Evolutionary conservation across 352 stramenopile genomes (phyloP).

Genomic region (Phytophthora agathidicida): DNA sequence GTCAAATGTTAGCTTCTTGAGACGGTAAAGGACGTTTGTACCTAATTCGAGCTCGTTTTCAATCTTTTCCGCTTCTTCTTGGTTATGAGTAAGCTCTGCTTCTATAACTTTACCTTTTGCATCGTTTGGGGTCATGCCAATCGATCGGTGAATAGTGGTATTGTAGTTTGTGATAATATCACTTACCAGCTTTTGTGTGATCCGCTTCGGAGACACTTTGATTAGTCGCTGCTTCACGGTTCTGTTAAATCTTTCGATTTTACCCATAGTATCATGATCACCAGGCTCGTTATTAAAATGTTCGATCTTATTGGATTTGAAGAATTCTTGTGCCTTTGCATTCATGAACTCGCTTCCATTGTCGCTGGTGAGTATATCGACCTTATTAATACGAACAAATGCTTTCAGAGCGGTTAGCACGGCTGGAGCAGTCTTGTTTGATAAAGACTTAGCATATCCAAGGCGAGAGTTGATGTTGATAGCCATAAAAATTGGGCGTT

Average conservation of each 20-base stretch:
- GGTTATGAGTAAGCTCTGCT: slow-evolving; percentile 29
- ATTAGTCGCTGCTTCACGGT: slow-evolving; percentile 33
- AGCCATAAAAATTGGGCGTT: slow-evolving; percentile 22
- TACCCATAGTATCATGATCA: too few species aligned
- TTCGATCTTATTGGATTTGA: too few species aligned
- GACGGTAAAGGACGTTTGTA: slow-evolving; percentile 16
- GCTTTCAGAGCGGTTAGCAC: slow-evolving; percentile 32
- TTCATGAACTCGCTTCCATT: too few species aligned
- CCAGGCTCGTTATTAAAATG: too few species aligned
- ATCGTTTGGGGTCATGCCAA: slow-evolving; percentile 29
- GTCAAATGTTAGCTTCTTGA: slow-evolving; percentile 24
- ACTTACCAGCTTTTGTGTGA: slow-evolving; percentile 33
- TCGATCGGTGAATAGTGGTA: slow-evolving; percentile 35
- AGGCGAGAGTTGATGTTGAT: slow-evolving; percentile 49
- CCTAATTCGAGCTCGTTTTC: slow-evolving; percentile 15
- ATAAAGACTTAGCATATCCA: slow-evolving; percentile 44
- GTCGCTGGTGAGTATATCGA: too few species aligned
- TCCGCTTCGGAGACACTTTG: slow-evolving; percentile 19
- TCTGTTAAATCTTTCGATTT: too few species aligned
- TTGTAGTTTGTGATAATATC: slow-evolving; percentile 48
- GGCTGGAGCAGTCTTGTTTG: slow-evolving; percentile 37
- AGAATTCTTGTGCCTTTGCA: too few species aligned
- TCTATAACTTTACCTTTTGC: slow-evolving; percentile 37
- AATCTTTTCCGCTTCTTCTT: slow-evolving; percentile 16
- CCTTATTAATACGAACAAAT: slow-evolving; percentile 31